Base-by-base conservation (phyloP, 2,329 filamentous ascomycete genomes). In the Ophiostoma perfectum region DNA sequence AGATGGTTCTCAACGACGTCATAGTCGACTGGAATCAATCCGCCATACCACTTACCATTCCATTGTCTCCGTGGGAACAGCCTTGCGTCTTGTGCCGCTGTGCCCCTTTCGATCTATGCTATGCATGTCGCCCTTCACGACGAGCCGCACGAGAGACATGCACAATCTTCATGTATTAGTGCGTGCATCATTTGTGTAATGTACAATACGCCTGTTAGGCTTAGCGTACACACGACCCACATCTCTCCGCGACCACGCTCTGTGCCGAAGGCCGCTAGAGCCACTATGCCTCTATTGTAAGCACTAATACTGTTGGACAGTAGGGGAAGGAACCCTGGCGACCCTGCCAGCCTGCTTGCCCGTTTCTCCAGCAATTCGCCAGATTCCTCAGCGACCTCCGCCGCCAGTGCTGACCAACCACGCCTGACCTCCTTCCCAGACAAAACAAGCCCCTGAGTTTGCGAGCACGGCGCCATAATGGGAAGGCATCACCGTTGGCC, bases 301-400 rank as follows among this genome's bases (percentile, higher is more conserved):
- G 36, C 39, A 42, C 6, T 27, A 55, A 55, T 27, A 55, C 49
- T 27, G 49, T 27, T 27, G 27, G 27, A 2, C 27, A 27, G 27
- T 27, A 27, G 27, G 27, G 27, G 27, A 27, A 27, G 27, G 27
- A 27, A 27, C 27, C 27, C 27, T 27, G 27, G 27, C 27, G 27
- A 2, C 27, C 27, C 27, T 27, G 27, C 27, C 27, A 27, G 27
- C 27, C 27, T 27, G 27, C 27, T 27, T 27, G 49, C 7, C 42
- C 64, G 67, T 68, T 68, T 68, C 67, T 68, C 52, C 67, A 68
- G 67, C 67, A 68, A 68, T 68, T 66, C 16, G 45, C 55, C 44
- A 45, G 64, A 68, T 68, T 68, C 67, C 67, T 66, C 67, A 66
- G 42, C 60, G 27, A 27, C 27, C n/a, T 42, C 36, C 11, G 36